phyloP scores from a whole-genome alignment of 495 filamentous ascomycete species.

The Delitschia confertaspora region DNA sequence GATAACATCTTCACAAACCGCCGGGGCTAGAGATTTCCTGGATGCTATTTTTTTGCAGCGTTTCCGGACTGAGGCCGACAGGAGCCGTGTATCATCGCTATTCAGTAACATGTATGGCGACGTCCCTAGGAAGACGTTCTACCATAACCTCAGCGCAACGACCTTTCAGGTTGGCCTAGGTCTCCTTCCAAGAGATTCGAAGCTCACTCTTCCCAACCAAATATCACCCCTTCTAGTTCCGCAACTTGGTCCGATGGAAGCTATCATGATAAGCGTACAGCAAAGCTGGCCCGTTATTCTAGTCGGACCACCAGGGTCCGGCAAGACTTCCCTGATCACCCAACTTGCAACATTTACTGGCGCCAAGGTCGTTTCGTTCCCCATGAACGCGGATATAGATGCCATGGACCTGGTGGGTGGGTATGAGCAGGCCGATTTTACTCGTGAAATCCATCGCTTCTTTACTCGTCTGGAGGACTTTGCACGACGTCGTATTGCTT shows the following conservation, averaged over 20 bases:
- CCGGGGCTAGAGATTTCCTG: slow-evolving; percentile 58
- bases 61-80: slow-evolving; percentile 66
- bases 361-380: slow-evolving; percentile 62
- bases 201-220: not conserved
- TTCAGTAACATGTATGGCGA: slow-evolving; percentile 49
- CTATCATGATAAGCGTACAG: slow-evolving; percentile 76
- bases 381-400: slow-evolving; percentile 87
- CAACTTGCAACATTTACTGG: slow-evolving; percentile 72
- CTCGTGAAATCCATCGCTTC: slow-evolving; percentile 52
- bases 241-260: slow-evolving; percentile 64
- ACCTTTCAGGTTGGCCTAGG: slow-evolving; percentile 75
- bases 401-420: slow-evolving; percentile 95
- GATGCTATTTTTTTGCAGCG: slow-evolving; percentile 80
- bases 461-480: slow-evolving; percentile 46
- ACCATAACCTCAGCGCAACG: slow-evolving; percentile 58
- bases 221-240: slow-evolving; percentile 31
- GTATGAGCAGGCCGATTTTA: slow-evolving; percentile 85
- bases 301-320: slow-evolving; percentile 74
- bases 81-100: slow-evolving; percentile 50
- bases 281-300: slow-evolving; percentile 83
- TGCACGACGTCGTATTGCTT: slow-evolving; percentile 46
- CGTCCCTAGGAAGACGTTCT: slow-evolving; percentile 38
- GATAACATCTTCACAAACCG: slow-evolving; percentile 45
- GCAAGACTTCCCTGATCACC: slow-evolving; percentile 71
- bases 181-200: slow-evolving; percentile 48